phyloP scores from a whole-genome alignment of 176 grass and related monocot species.

The Oryza longistaminata region DNA sequence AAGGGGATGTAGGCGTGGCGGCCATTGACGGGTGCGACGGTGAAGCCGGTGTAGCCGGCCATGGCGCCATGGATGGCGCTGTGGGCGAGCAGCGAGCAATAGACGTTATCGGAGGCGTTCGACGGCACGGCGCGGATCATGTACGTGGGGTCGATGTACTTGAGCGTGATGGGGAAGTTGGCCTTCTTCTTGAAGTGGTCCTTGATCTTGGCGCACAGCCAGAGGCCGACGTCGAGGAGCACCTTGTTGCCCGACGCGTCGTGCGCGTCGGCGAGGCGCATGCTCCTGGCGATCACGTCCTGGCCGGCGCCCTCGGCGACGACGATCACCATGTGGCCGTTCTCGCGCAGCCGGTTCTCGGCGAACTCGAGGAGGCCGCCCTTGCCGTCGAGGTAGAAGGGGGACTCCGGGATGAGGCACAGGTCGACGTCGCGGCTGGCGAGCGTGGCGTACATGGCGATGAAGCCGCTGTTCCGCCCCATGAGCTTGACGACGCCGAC shows the following conservation, averaged over 20 bases:
- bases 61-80: slow-evolving; percentile 90
- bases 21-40: slow-evolving; percentile 77
- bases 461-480: slow-evolving; percentile 93
- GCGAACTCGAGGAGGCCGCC: slow-evolving; percentile 71
- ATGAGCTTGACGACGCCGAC: slow-evolving; percentile 89
- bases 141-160: slow-evolving; percentile 94
- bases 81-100: slow-evolving; percentile 83
- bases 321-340: slow-evolving; percentile 93
- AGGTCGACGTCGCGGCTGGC: slow-evolving; percentile 91
- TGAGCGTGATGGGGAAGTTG: slow-evolving; percentile 59
- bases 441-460: slow-evolving; percentile 91
- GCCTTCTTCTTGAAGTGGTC: slow-evolving; percentile 64
- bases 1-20: slow-evolving; percentile 82
- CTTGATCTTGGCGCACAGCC: slow-evolving; percentile 88
- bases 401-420: slow-evolving; percentile 93
- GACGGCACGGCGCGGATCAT: slow-evolving; percentile 89
- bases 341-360: slow-evolving; percentile 74
- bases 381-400: slow-evolving; percentile 72
- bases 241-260: slow-evolving; percentile 90
- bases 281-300: slow-evolving; percentile 71
- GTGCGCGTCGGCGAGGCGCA: slow-evolving; percentile 48
- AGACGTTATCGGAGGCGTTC: slow-evolving; percentile 85
- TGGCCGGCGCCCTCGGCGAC: slow-evolving; percentile 91
- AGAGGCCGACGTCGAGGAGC: slow-evolving; percentile 78
- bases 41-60: slow-evolving; percentile 88